Evolutionary conservation across 2,329 filamentous ascomycete genomes (phyloP), one percentile per base, ranked within the genome.

Genomic region (Calonectria henricotiae): DNA sequence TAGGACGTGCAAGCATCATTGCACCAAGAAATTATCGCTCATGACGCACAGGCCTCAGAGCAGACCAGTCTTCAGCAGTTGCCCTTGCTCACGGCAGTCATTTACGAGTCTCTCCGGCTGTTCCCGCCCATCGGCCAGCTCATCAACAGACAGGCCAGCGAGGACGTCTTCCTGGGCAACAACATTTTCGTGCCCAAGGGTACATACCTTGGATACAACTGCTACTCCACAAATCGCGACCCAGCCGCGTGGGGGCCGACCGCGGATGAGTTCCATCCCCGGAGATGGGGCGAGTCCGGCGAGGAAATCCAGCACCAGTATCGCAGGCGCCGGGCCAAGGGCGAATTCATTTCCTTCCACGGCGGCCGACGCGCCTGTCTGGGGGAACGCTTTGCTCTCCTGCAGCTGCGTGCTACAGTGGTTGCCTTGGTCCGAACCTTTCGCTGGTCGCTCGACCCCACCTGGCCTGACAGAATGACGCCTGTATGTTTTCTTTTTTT

Each of bases 91-190:
- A 55, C 51, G 20, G 32, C 51, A 7, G 51, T 55, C 30, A 55
- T 55, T 32, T 55, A 55, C 71, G 86, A 88, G 63, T 77, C 80
- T 25, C 80, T 88, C 13, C 84, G 86, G 2, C 79, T 88, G 54
- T 86, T 84, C 67, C 86, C 86, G 0, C 86, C 86, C 8, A 83
- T 88, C 62, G 83, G 81, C 0, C 85, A 87, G 68, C 79, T 88
- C 47, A 84, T 87, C 51, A 55, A 55, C 32, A 32, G 51, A 20
- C n/a, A 30, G 12, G 32, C 51, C 7, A 71, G 73, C 46, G 65
- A 51, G 17, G 60, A 76, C 4, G 71, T 73, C 6, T 47, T 74
- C 2, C 74, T 81, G 0, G 77, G 80, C 13, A 70, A 76, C 27
- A 72, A 80, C 2, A 73, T 84, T n/a, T 65, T 75, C 2, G 77